Base-by-base conservation (phyloP, 139 green algal genomes). In the Coelastrella sp. region DNA sequence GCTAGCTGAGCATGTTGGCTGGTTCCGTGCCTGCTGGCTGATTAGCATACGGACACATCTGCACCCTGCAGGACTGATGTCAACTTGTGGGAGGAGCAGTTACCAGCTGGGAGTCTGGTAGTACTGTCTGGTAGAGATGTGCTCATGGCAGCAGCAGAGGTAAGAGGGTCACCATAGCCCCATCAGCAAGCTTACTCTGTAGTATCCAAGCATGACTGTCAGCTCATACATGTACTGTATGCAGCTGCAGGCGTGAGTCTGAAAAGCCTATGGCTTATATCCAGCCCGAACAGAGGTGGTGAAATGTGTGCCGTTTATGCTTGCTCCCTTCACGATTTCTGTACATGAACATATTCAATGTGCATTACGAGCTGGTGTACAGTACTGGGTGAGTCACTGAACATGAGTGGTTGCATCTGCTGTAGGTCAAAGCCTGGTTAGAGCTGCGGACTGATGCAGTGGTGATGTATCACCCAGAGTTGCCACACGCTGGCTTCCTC, bases 41-140 rank as follows among this genome's bases (percentile, higher is more conserved):
- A 68, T 68, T 68, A 13, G 11, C 11, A 13, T 19, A 71, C 2
- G 61, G n/a, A 66, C 3, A 14, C 17, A 57, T 64, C 5, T 76
- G 68, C 22, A 6, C 56, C 2, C 11, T 86, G 58, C 59, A 59
- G 68, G 68, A 89, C 73, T 65, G 86, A 90, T 23, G 65, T 96
- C 20, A 94, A 94, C 91, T 80, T 96, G 85, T 96, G 91, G 91
- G 83, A 92, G 61, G 91, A 96, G 68, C 90, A 95, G 79, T 80
- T 96, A 65, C 94, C 94, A 4, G n/a, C 68, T 4, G 57, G 90
- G 56, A 91, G 78, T 2, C 76, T 96, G 83, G 91, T 96, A 78
- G 92, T 94, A 23, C 90, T 96, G 54, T 90, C 85, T 13, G 92
- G 88, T 8, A 64, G 80, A 47, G 92, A 94, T 65, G 90, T 91